Evolutionary conservation across 345 rosid species (phyloP), one percentile per base, ranked within the genome.

Genomic region (Linum tenue): DNA sequence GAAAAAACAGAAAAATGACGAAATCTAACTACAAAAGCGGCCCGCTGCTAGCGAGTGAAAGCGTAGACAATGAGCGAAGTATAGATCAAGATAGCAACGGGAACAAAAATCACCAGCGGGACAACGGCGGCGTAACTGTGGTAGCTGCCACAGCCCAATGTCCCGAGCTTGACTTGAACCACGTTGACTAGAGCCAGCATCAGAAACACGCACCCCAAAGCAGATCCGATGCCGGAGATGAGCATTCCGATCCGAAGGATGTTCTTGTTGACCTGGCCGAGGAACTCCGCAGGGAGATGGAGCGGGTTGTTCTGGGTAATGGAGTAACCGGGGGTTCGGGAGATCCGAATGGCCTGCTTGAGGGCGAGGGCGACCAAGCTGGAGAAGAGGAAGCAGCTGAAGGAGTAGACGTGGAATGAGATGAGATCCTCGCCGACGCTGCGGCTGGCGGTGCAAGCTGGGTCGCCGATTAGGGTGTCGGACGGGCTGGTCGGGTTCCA

Each of bases 391-490:
- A 90, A 90, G 37, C 83, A 83, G 66, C 86, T 71, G 76, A 86
- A 88, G 64, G 99, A 86, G 84, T 79, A 94, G 65, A 94, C 92
- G 50, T 88, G 99, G 88, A 80, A 94, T 64, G 86, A 62, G 73
- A 94, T 72, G 61, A 86, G 82, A 72, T 86, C 78, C 68, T 82
- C 85, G 0, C 84, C 86, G 70, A 83, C 65, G 22, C 42, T 31
- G 17, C 80, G 56, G 4, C 69, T 61, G 1, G 96, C 80, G 2
- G n/a, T n/a, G 81, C 91, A 90, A 10, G 67, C 37, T 36, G 78
- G 73, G 31, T 80, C 72, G n/a, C 56, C 31, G 39, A 73, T 79
- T 62, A 88, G 92, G 43, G 78, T 63, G 69, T 75, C 66, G 42
- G 39, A 55, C 1, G 84, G 79, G 65, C 81, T 86, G 2, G 65